Percentiles rank a stretch among this genome's conserved stretches.
phyloP scores from a whole-genome alignment of 805 yeast species.

The Spathaspora girioi region DNA sequence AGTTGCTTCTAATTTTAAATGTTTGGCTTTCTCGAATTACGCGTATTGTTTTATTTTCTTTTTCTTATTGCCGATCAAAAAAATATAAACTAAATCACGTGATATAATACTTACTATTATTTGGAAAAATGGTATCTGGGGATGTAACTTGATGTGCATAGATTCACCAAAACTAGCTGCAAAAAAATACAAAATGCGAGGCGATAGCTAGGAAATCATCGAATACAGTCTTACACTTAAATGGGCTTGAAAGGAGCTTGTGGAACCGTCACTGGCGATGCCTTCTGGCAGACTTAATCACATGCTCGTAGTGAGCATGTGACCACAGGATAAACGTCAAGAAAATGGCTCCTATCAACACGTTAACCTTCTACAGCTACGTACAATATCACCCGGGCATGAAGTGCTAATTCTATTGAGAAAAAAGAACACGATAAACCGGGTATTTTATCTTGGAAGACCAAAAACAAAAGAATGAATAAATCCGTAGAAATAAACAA shows the following conservation, averaged over 20 bases:
- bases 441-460: constrained; percentile 38
- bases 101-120: not conserved
- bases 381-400: constrained; percentile 44
- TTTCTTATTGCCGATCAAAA: not conserved
- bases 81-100: not conserved
- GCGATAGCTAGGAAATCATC: no score
- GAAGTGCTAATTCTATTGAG: constrained; percentile 42
- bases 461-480: constrained; percentile 22
- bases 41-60: not conserved
- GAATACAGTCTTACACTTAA: no score
- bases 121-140: not conserved
- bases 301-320: no score
- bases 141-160: no score
- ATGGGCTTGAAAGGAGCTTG: no score
- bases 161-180: no score
- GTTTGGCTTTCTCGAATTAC: not conserved
- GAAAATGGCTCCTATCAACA: no score
- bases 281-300: no score
- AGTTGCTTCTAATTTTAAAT: not conserved
- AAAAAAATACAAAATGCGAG: no score
- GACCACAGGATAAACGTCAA: no score
- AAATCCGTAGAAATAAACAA: constrained; percentile 9
- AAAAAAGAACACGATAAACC: constrained; percentile 44
- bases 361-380: not conserved
- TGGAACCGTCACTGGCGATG: no score